Base-by-base conservation (phyloP, 2,329 filamentous ascomycete species). In the Aspergillus glaucus region DNA sequence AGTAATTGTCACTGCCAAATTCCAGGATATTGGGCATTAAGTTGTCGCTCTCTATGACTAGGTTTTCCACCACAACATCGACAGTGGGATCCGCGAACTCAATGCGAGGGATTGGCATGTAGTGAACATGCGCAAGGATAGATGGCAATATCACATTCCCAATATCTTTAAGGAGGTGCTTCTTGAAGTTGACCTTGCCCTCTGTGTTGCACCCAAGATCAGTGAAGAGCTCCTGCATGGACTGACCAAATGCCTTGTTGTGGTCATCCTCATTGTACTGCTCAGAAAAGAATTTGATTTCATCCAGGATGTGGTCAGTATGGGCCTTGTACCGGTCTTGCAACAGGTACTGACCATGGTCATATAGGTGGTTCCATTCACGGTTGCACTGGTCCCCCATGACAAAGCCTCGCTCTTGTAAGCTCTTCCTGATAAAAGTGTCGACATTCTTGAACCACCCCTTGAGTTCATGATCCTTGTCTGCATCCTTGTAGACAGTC, bases 21-120 rank as follows among this genome's bases (percentile, higher is more conserved):
- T 98, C 92, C 34, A 95, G 70, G 4, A 92, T 79, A 61, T 98
- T 98, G 55, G 93, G 93, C 73, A 91, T 89, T 59, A 98, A 84
- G 73, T 98, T 98, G 76, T 97, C 91, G 56, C 88, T 91, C 74
- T 98, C 93, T 46, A 98, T 80, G 42, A 96, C 86, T 8, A 98
- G 76, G 69, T 98, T 97, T 75, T 98, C 93, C 41, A 98, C 81
- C 44, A 97, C 81, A 44, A 86, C 86, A 69, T 98, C 93, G 45
- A 95, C 77, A 77, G 85, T 82, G 2, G 80, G 78, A 60, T 97
- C 93, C 1, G 83, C 86, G 64, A 90, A 93, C 74, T 98, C 93
- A 52, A 98, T 95, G 48, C 93, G 87, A 17, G 93, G 93, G 44
- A 98, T 82, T 4, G 93, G 90, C 12, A 98, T 80, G 69, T 98